phyloP scores from a whole-genome alignment of 78 protist genomes.

The Cavenderia fasciculata region DNA sequence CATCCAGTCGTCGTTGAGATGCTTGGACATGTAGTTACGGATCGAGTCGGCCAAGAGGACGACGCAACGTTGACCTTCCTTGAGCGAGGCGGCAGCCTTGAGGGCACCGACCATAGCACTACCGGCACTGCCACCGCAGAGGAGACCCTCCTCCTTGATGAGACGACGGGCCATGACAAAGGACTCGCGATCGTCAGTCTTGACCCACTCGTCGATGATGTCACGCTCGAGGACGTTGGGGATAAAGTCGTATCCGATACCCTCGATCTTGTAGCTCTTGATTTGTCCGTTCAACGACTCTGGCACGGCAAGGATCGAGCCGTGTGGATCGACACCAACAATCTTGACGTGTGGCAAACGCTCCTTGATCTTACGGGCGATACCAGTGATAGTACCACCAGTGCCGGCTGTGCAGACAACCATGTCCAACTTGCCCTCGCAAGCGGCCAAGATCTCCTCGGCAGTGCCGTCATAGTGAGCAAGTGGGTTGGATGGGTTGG shows the following conservation, averaged over 20 bases:
- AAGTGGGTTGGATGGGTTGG: constrained; percentile 91
- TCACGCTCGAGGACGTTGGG: constrained; percentile 86
- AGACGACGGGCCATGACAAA: constrained; percentile 91
- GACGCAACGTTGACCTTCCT: constrained; percentile 83
- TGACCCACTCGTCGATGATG: constrained; percentile 91
- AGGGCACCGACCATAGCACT: constrained; percentile 89
- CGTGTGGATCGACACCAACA: constrained; percentile 97
- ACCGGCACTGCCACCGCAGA: constrained; percentile 93
- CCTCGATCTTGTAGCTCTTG: constrained; percentile 90
- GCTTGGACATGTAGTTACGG: constrained; percentile 96
- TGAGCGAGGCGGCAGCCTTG: constrained; percentile 84
- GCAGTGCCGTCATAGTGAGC: constrained; percentile 96
- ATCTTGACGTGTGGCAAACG: constrained; percentile 77
- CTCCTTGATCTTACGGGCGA: constrained; percentile 92
- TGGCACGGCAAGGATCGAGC: constrained; percentile 95
- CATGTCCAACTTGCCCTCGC: constrained; percentile 90
- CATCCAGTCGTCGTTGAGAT: constrained; percentile 93
- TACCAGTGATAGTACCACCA: constrained; percentile 98
- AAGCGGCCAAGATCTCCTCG: constrained; percentile 88
- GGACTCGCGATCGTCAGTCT: constrained; percentile 88
- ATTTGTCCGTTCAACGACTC: constrained; percentile 61
- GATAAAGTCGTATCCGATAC: constrained; percentile 98
- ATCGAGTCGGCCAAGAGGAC: constrained; percentile 92
- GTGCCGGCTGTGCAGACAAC: constrained; percentile 97
- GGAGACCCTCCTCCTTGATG: constrained; percentile 91